phyloP scores from a whole-genome alignment of 169 alveolate species.

The Eimeria maxima region DNA sequence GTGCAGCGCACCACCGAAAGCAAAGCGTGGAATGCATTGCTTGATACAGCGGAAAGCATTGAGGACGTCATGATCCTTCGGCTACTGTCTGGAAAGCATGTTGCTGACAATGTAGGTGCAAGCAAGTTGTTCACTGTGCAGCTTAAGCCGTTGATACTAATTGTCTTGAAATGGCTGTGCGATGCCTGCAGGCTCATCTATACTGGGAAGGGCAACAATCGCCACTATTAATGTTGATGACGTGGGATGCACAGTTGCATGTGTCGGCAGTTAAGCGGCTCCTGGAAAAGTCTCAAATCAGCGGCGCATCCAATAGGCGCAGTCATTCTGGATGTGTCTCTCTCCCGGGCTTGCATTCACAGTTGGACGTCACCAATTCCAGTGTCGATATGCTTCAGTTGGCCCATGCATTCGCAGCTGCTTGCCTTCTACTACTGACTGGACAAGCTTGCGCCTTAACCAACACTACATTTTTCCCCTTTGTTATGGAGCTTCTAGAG shows the following conservation, averaged over 20 bases:
- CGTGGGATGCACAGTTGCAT: constrained; percentile 45
- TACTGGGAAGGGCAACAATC: constrained; percentile 49
- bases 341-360: neutral
- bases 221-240: constrained; percentile 42
- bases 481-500: constrained; percentile 48
- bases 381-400: neutral
- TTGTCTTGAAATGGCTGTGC: neutral
- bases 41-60: constrained; percentile 52
- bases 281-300: neutral
- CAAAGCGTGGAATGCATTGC: constrained; percentile 56
- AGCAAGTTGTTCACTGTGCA: neutral
- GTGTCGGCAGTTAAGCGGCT: constrained; percentile 29
- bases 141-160: neutral
- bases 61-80: constrained; percentile 57
- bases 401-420: constrained; percentile 73
- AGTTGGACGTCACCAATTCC: neutral
- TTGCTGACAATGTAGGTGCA: constrained; percentile 37
- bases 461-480: constrained; percentile 28
- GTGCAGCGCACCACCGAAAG: neutral
- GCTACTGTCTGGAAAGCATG: constrained; percentile 52
- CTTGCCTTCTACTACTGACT: constrained; percentile 67
- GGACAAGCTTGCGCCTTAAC: constrained; percentile 33
- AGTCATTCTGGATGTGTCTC: no score
- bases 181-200: constrained; percentile 48
- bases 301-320: constrained; percentile 3